Evolutionary conservation across 2,329 filamentous ascomycete species (phyloP), one percentile per base, ranked within the genome.

Genomic region (Aspergillus sp.): DNA sequence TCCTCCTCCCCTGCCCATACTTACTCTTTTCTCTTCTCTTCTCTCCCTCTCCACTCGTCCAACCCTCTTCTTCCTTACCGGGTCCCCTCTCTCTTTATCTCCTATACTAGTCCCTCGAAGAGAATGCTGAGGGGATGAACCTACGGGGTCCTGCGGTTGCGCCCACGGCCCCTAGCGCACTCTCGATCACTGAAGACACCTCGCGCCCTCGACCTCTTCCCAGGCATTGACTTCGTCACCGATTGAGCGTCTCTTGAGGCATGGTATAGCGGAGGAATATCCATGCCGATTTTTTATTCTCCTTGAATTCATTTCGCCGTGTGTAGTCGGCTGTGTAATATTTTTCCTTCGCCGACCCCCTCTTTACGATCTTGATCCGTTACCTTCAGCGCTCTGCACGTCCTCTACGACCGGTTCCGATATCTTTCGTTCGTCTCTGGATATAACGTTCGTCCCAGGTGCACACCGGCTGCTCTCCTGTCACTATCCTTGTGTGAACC

Each of bases 51-150:
- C 15, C 36, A n/a, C 32, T 24, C 30, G 32, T 15, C 20, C 14
- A 28, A 25, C 33, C 34, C 24, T 20, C 14, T 26, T 33, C 30
- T 26, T 30, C 20, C 16, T 29, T 33, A 31, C 37, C 37, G 33
- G 17, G 26, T 11, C 20, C 25, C 7, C 26, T 25, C 27, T 24
- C 31, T 25, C 20, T 27, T 35, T 8, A 11, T 19, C 7, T 27
- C 15, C 30, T 32, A n/a, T 17, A 10, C 24, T 32, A 14, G 12
- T 30, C 16, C 15, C 8, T 25, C 33, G 32, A 42, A 44, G 49
- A 55, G 48, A 39, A 61, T 61, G 57, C 45, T 55, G 52, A 60
- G 54, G 57, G 48, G 51, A 61, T 61, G 56, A 57, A 49, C 47
- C 44, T 42, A 38, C 51, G 53, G 47, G 54, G 53, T 52, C 53